Evolutionary conservation across 2,329 filamentous ascomycete species (phyloP).

Genomic region (Thielaviopsis ethacetica): DNA sequence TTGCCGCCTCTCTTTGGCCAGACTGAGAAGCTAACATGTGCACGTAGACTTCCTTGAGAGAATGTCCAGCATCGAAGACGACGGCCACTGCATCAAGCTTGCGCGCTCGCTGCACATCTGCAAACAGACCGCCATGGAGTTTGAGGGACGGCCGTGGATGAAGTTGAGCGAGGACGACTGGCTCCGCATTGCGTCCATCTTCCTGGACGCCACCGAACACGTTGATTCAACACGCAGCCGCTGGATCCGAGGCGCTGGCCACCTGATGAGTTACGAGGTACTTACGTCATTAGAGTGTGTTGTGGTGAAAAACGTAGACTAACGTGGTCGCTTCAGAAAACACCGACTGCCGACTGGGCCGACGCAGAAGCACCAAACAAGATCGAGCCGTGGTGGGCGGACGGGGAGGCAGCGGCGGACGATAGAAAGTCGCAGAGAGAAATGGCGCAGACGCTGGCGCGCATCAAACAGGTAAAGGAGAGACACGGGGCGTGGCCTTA

Average conservation of each 20-base stretch:
- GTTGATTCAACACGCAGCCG: background rate
- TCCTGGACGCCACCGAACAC: slow-evolving; percentile 2
- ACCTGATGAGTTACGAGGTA: slow-evolving; percentile 8
- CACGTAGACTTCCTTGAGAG: slow-evolving; percentile 28
- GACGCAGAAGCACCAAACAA: background rate
- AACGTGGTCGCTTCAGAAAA: background rate
- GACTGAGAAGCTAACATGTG: background rate
- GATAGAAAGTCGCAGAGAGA: background rate
- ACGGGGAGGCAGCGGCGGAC: background rate
- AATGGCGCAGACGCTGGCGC: background rate
- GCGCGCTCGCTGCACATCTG: slow-evolving; percentile 53
- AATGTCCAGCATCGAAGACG: slow-evolving; percentile 41
- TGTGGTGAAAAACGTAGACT: background rate
- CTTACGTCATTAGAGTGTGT: slow-evolving; percentile 8
- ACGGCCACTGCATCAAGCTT: slow-evolving; percentile 70
- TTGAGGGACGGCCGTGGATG: slow-evolving; percentile 29
- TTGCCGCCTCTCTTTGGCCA: background rate
- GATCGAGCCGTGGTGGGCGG: background rate
- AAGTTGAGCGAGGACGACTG: slow-evolving; percentile 32
- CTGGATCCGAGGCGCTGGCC: slow-evolving; percentile 10
- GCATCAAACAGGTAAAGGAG: background rate
- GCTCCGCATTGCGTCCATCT: background rate
- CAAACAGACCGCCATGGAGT: slow-evolving; percentile 32
- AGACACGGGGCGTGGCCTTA: background rate
- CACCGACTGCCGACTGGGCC: background rate